Evolutionary conservation across 805 yeast species (phyloP), one percentile per base, ranked within the genome.

Genomic region (Saccharomycopsis sp.): DNA sequence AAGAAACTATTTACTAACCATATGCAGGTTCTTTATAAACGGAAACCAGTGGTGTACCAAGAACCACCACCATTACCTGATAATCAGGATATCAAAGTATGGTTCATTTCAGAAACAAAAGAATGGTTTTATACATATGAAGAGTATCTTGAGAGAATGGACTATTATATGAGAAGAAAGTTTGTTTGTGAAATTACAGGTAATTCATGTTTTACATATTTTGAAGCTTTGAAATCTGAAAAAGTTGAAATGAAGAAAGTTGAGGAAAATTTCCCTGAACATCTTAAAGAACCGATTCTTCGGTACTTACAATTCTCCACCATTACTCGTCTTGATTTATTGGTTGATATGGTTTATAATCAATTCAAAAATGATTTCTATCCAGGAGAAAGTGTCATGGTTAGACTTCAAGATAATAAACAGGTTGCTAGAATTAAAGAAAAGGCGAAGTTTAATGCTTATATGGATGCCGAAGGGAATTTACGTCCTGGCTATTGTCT

Each of bases 131-230:
- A 64, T 12, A 64, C 66, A 4, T 89, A 92, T 57, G 84, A 80
- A 40, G 86, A 78, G 8, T 89, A 85, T 52, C 62, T 92, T 36
- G 61, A 61, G 18, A 62, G 89, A 41, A 61, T 82, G 66, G 86
- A 82, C 56, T 82, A 79, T 59, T 83, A 82, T 57, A 70, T 70
- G 45, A 67, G 72, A 37, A 76, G 76, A 50, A 83, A 85, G 57
- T 92, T 92, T 61, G 92, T 87, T 10, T 92, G 97, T 63, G 98
- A 92, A 60, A 81, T 89, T 36, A 85, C 96, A 1, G 98, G 98
- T 12, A 84, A 86, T 52, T 80, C 96, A 14, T 81, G 94, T 52
- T 68, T 89, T 43, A 85, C 96, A 1, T 92, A 73, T 57, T 88
- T 88, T 57, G 94, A 92, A 53, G 98, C 97, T 0, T 67, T 74